phyloP scores from a whole-genome alignment of 441 rosid genomes.

The Erodium texanum region DNA sequence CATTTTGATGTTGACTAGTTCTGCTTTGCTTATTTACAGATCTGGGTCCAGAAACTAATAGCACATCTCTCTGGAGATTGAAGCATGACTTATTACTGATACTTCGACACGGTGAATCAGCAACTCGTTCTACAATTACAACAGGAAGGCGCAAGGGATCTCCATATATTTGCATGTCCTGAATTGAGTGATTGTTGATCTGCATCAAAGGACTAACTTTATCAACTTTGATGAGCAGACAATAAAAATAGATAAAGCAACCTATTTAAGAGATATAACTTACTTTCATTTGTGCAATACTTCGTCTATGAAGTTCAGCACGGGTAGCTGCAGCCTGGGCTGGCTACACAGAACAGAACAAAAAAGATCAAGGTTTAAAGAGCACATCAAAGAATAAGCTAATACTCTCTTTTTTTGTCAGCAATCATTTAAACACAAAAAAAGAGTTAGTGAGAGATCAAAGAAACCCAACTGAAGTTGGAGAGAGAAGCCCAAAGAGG shows the following conservation, averaged over 20 bases:
- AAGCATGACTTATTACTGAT: slow-evolving; percentile 61
- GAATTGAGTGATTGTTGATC: slow-evolving; percentile 77
- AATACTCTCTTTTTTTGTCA: too few species aligned
- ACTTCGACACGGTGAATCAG: slow-evolving; percentile 63
- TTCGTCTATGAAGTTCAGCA: slow-evolving; percentile 90
- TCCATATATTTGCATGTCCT: slow-evolving; percentile 80
- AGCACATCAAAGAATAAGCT: slow-evolving; percentile 5
- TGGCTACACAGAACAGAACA: slow-evolving; percentile 43
- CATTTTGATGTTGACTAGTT: slow-evolving; percentile 24
- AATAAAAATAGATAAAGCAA: neutral
- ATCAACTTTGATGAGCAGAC: neutral
- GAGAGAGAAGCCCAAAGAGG: too few species aligned
- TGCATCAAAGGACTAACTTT: slow-evolving; percentile 27
- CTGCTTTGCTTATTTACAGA: slow-evolving; percentile 24
- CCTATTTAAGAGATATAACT: slow-evolving; percentile 14
- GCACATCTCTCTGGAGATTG: slow-evolving; percentile 20
- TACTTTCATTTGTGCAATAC: slow-evolving; percentile 95
- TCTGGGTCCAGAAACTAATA: slow-evolving; percentile 16
- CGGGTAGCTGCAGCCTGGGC: slow-evolving; percentile 66
- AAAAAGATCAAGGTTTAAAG: slow-evolving; percentile 17
- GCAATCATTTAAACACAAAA: too few species aligned
- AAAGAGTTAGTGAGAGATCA: too few species aligned
- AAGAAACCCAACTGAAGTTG: too few species aligned
- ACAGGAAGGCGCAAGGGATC: slow-evolving; percentile 77
- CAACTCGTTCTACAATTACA: slow-evolving; percentile 66